Evolutionary conservation across 1,139 yeast species (phyloP), one percentile per base, ranked within the genome.

Genomic region (Suhomyces choctaworum): DNA sequence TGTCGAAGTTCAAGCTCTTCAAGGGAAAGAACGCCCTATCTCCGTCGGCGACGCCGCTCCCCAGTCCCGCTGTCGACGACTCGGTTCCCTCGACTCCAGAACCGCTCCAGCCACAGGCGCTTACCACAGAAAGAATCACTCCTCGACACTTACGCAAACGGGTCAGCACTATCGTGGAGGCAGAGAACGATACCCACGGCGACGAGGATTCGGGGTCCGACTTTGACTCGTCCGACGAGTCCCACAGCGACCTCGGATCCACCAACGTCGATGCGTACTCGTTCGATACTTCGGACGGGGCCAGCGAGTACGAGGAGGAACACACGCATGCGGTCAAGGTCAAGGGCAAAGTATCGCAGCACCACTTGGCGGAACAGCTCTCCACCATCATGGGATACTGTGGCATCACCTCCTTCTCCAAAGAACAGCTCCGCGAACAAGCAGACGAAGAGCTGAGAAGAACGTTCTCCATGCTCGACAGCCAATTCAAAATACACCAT

Each of bases 371-470:
- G 0, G 42, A 57, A 5, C 66, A 59, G 32, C 45, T 62, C 13
- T 51, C 58, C 4, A 48, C 59, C 5, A 48, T 64, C 11, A 62
- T 64, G 63, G 66, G 60, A n/a, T 61, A 58, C 42, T 64, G 69
- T 41, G 69, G 68, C 0, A 39, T 62, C 23, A 46, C 44, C 14
- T 39, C 45, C 15, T 34, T 43, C 20, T 17, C 51, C 25, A 44
- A 41, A 36, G 41, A 46, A 13, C 43, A 47, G 27, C 44, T 60
- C 20, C 50, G 50, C 2, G 57, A 47, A 5, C 35, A 47, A 3
- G 70, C 70, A 9, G 55, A 62, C 40, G 65, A 62, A 33, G 71
- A 64, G 40, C 62, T 58, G 62, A 46, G 50, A 32, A 40, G 55
- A 11, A 64, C 71, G 0, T 64, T 46, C 35, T 60, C 67, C 5